Conservation (phyloP, 306 rosid species). For the Cicer pinnatifidum region DNA sequence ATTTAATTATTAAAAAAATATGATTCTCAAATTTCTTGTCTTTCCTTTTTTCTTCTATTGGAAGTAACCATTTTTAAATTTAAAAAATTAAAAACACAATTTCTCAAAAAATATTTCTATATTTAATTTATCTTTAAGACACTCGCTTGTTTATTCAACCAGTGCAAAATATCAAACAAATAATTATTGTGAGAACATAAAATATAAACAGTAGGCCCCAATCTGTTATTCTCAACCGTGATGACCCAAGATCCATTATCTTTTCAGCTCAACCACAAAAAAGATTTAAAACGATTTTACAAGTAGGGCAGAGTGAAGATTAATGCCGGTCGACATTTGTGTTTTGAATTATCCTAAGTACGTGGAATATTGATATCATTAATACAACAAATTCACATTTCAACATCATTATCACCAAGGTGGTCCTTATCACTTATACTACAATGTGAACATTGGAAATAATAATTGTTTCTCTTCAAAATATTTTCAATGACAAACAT, state of each 20-base stretch:
- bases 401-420: conserved; percentile 44
- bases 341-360: conserved; percentile 18
- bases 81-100: no score
- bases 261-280: conserved; percentile 54
- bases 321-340: conserved; percentile 38
- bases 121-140: no score
- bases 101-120: no score
- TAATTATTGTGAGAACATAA: no score
- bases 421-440: conserved; percentile 10
- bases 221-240: conserved; percentile 35
- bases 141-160: no score
- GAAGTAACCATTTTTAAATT: no score
- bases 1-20: no score
- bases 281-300: conserved; percentile 17
- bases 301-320: conserved; percentile 14
- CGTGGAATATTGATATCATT: conserved; percentile 13
- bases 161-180: no score
- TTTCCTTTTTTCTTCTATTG: no score
- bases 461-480: conserved; percentile 22
- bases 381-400: conserved; percentile 20
- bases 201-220: not conserved
- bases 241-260: conserved; percentile 31
- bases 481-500: conserved; percentile 30
- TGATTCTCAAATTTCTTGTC: no score
- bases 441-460: conserved; percentile 22